Evolutionary conservation across 2,329 filamentous ascomycete species (phyloP).

Genomic region (Diaporthe ampelina): DNA sequence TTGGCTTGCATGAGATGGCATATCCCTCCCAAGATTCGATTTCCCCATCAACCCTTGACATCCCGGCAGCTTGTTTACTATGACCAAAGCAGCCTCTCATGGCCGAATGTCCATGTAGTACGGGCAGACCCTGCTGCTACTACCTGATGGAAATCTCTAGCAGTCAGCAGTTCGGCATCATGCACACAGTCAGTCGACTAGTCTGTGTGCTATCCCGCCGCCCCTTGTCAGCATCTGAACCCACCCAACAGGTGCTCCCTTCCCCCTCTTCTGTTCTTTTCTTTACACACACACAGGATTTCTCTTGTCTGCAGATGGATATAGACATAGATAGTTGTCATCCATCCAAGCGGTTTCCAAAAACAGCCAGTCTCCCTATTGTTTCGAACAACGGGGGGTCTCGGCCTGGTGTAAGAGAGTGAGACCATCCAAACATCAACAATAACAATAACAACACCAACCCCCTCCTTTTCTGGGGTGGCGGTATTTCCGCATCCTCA

Average conservation of each 20-base stretch:
- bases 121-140: neutral
- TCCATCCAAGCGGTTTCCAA: constrained; percentile 16
- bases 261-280: neutral
- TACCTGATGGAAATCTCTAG: neutral
- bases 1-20: constrained; percentile 28
- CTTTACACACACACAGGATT: neutral
- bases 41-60: constrained; percentile 28
- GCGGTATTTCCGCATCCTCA: constrained; percentile 11
- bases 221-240: neutral
- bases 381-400: constrained; percentile 32
- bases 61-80: constrained; percentile 14
- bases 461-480: constrained; percentile 22
- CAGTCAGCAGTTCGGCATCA: neutral
- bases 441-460: constrained; percentile 30
- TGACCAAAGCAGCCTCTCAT: neutral
- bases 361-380: constrained; percentile 20
- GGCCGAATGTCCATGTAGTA: neutral
- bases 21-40: constrained; percentile 30
- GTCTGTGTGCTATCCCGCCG: neutral
- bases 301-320: constrained; percentile 1
- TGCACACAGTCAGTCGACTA: neutral
- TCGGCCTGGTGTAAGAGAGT: constrained; percentile 36
- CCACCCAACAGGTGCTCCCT: neutral
- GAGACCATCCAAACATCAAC: constrained; percentile 37
- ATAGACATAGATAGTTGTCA: neutral